Base-by-base conservation (phyloP, 768 basidiomycete species). In the Mycena galericulata region DNA sequence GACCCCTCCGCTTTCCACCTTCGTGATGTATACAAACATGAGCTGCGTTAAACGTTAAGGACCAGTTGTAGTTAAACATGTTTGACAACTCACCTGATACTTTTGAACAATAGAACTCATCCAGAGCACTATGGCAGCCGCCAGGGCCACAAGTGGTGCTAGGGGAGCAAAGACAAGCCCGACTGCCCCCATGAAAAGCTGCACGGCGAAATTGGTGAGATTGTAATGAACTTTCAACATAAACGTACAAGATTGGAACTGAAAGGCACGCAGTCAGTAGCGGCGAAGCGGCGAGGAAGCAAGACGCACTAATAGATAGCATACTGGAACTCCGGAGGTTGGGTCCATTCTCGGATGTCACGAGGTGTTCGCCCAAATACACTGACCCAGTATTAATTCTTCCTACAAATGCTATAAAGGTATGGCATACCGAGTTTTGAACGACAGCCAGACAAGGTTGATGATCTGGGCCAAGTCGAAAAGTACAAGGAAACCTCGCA, bases 381-480 rank as follows among this genome's bases (percentile, higher is more conserved):
- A 55, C 93, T 94, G 55, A 67, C 47, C 6, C 40, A 41, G 30
- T 22, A 40, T 29, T 57, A 20, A 20, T n/a, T 65, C 8, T 58
- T 34, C 17, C 50, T 24, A 3, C 38, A 1, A 45, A 60, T 41
- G 40, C 34, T n/a, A 8, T 20, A 9, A 4, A 9, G n/a, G 4
- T 9, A 40, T n/a, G 3, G 81, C 89, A 41, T 75, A 94, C 92
- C 83, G 88, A 22, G 93, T 96, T 82, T 91, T 92, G 84, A 97
- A 84, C n/a, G 89, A 92, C 45, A 93, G 84, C 88, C 90, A 93
- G 38, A 96, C 73, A 27, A 99, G 85, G 75, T 98, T 98, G 80
- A 99, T 79, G 56, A 99, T 89, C 80, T 99, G 98, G 8, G 98
- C 97, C 36, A 99, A 84, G 78, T 99, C 98, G 76, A 99, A 99